Conservation (phyloP, 371 early-diverging fungal genomes). For the Lichtheimia ornata region DNA sequence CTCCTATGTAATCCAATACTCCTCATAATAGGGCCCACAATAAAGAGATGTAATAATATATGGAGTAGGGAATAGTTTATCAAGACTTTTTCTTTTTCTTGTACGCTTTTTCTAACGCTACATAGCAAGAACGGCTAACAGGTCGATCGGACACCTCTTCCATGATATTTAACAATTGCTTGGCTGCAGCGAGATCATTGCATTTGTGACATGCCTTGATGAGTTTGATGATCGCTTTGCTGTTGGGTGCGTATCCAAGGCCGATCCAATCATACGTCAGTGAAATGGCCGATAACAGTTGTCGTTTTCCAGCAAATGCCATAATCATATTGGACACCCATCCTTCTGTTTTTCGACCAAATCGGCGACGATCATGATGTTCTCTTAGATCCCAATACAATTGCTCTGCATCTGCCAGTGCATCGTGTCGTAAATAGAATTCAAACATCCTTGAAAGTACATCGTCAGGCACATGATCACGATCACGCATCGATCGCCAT, state of each 20-base stretch:
- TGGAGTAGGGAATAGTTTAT: not conserved
- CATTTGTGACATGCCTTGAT: conserved; percentile 14
- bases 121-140: not conserved
- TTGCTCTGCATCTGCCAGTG: conserved; percentile 17
- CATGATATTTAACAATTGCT: conserved; percentile 16
- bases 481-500: conserved; percentile 5
- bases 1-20: no score
- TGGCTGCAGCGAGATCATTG: conserved; percentile 12
- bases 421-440: conserved; percentile 9
- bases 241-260: conserved; percentile 15
- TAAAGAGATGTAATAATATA: no score
- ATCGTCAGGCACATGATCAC: not conserved
- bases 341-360: conserved; percentile 9
- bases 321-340: conserved; percentile 9
- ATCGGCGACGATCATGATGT: not conserved
- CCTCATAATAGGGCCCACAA: no score
- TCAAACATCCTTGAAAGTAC: conserved; percentile 1
- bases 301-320: conserved; percentile 10
- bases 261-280: conserved; percentile 19
- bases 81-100: not conserved
- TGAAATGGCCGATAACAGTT: conserved; percentile 19
- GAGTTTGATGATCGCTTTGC: conserved; percentile 6
- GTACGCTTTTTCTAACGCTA: not conserved
- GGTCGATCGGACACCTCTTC: conserved; percentile 5
- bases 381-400: conserved; percentile 22